These are phyloP conservation scores for Curvularia sp. DNA, from an alignment of 2,329 filamentous ascomycete species.

Conservation along the genomic window DNA sequence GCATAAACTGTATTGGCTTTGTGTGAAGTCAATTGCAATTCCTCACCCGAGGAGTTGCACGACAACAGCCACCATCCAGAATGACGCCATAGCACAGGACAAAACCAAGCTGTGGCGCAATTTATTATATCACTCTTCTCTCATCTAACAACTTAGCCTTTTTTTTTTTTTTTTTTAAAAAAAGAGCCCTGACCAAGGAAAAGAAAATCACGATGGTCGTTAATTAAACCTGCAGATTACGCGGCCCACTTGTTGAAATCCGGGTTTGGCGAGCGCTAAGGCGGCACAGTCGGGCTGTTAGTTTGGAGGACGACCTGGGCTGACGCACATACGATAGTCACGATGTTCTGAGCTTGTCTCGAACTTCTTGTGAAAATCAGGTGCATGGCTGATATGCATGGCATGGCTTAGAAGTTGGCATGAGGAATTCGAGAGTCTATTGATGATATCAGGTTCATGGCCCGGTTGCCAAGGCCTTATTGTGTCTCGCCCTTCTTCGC, in stretches of 20 bases:
- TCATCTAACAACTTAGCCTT: neutral
- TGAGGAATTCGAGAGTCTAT: neutral
- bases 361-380: neutral
- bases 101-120: neutral
- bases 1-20: neutral
- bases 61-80: neutral
- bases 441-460: neutral
- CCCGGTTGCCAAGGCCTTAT: neutral
- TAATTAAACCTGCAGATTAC: neutral
- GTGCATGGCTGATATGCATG: neutral
- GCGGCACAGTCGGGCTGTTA: neutral
- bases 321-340: neutral
- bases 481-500: slow-evolving; percentile 29
- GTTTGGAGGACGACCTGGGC: neutral
- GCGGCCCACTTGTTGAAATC: neutral
- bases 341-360: neutral
- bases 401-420: neutral
- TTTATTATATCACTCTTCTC: neutral
- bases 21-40: neutral
- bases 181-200: neutral
- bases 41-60: too few species aligned
- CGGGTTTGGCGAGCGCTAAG: neutral
- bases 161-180: too few species aligned
- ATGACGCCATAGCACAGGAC: neutral
- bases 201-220: neutral